Base-by-base conservation (phyloP, 1,139 yeast genomes). In the Yamadazyma dushanensis region DNA sequence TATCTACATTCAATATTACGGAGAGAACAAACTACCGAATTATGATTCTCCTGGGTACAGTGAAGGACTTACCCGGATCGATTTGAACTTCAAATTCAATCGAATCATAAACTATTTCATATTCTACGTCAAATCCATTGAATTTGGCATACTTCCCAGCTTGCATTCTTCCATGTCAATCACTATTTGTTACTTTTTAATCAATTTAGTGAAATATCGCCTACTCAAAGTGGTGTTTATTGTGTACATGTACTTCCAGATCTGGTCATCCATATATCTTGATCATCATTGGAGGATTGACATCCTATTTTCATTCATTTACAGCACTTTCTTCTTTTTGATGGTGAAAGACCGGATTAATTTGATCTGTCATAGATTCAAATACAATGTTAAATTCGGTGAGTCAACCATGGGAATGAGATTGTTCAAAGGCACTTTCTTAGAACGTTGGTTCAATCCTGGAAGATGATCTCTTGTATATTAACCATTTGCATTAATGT, bases 241-340 rank as follows among this genome's bases (percentile, higher is more conserved):
- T 36, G 27, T 38, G 3, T 66, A 76, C 61, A 74, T 76, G 31
- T 40, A 63, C 5, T 53, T 78, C 32, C 88, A 81, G 53, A 79
- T 87, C 83, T 82, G 87, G 87, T 79, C 84, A 16, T 80, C 88
- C 10, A 80, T 82, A 57, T 82, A 82, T 49, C 57, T 82, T 41
- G 86, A 80, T 51, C 89, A 82, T 54, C 88, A 82, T 57, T 82
- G 82, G 74, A 62, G 85, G 42, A 56, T 80, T 24, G 88, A 82
- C 48, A 36, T 61, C n/a, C 52, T 68, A 35, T 73, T 72, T 53
- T 53, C 70, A 4, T 29, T 72, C 7, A 57, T 76, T 24, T 51
- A 49, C 35, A 40, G 46, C 4, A 32, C 40, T 5, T 43, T 55
- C 39, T 41, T 46, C 16, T 49, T 49, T 10, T 53, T 59, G 4